A percentile compares a stretch with the other conserved stretches of the same genome.
Evolutionary conservation across 1,139 yeast species (phyloP).

Genomic region (Suhomyces ambrosiae): DNA sequence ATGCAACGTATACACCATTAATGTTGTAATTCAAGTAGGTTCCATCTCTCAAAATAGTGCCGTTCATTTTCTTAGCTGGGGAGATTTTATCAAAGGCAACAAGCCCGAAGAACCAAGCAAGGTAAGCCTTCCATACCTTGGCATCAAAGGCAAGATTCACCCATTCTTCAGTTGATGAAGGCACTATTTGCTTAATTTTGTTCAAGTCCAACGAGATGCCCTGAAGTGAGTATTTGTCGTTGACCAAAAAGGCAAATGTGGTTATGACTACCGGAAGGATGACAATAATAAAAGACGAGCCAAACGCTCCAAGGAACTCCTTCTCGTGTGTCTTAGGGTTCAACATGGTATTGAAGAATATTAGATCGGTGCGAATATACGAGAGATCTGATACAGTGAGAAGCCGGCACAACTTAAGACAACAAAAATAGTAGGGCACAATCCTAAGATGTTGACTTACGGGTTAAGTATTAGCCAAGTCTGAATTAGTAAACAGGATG

Average conservation of each 20-base stretch:
- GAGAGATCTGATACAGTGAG: neutral
- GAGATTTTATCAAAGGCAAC: constrained; percentile 63
- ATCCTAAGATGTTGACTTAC: too few species aligned
- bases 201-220: constrained; percentile 50
- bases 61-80: constrained; percentile 73
- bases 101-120: constrained; percentile 72
- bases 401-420: too few species aligned
- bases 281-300: constrained; percentile 66
- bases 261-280: constrained; percentile 69
- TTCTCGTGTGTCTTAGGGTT: constrained; percentile 72
- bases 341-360: constrained; percentile 28
- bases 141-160: constrained; percentile 35
- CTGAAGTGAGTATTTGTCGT: constrained; percentile 54
- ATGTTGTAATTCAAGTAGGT: constrained; percentile 70
- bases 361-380: neutral
- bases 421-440: too few species aligned
- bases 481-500: too few species aligned
- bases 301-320: constrained; percentile 80
- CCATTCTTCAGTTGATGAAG: constrained; percentile 27
- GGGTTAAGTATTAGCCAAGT: too few species aligned
- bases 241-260: constrained; percentile 58
- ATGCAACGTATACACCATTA: constrained; percentile 69
- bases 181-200: constrained; percentile 32
- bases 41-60: constrained; percentile 77
- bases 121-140: constrained; percentile 63